Evolutionary conservation across 2,329 filamentous ascomycete species (phyloP), one percentile per base, ranked within the genome.

Genomic region (Rhinocladiella mackenziei): DNA sequence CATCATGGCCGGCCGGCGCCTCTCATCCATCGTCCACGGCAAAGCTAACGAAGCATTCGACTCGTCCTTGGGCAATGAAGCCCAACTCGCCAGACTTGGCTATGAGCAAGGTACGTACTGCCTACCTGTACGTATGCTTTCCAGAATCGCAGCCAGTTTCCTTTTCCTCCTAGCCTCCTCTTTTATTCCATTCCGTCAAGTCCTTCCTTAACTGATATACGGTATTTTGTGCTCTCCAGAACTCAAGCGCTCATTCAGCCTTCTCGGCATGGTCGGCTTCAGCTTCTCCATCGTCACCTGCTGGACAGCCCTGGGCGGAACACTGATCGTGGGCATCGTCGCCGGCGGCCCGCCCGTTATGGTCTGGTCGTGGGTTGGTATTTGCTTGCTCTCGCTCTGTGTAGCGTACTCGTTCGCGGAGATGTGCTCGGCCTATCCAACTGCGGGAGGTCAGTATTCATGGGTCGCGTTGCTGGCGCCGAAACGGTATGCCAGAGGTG

Each of bases 391-490:
- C 14, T 71, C 73, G 1, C 59, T 80, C 9, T 66, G 71, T 5
- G 75, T 80, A 4, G 76, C 74, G 8, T 75, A 77, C 46, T 73
- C 73, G 1, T 76, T 80, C 70, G 76, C 76, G 14, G 76, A 80
- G 55, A 78, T 74, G 69, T 20, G 73, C 71, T 45, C 45, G 4
- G 45, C 45, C 22, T 48, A 43, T 72, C 70, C 19, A 73, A 76
- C 22, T 73, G 77, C 5, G 77, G 77, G 76, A 10, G 51, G 48
- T n/a, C 51, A 54, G 35, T 54, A 54, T 31, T 43, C 32, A 10
- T 54, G 48, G 75, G 75, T 78, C 11, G 75, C 74, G 3, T 71
- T 77, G 1, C 62, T 79, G 5, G 72, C 76, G 4, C 76, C 76
- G 2, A 68, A 64, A 5, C 67, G 62, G 15, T 63, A 70, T 31